Percentiles rank a stretch among this genome's conserved stretches.
These are phyloP conservation scores for Mycena rosella DNA, from an alignment of 768 basidiomycete species.

Conservation along the genomic window DNA sequence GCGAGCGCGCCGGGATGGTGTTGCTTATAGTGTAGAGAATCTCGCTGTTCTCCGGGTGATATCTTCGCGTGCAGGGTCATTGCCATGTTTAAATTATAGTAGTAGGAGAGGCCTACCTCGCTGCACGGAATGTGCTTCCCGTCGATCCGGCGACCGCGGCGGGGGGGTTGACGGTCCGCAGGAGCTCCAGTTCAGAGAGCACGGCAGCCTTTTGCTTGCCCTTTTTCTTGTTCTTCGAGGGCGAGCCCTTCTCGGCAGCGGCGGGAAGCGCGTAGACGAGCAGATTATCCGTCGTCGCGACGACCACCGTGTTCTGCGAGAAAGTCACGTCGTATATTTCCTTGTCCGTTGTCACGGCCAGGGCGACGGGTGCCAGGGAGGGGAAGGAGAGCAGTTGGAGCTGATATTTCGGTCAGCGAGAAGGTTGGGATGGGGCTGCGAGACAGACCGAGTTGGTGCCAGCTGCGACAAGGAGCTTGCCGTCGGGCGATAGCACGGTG, in stretches of 20 bases:
- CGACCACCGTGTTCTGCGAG: slow-evolving; percentile 73
- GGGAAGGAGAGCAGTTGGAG: slow-evolving; percentile 78
- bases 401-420: slow-evolving; percentile 48
- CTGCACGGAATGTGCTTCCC: slow-evolving; percentile 74
- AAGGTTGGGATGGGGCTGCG: neutral
- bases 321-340: slow-evolving; percentile 93
- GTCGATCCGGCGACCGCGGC: slow-evolving; percentile 56
- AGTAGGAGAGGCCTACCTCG: slow-evolving; percentile 54
- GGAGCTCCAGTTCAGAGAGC: slow-evolving; percentile 52
- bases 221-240: slow-evolving; percentile 53
- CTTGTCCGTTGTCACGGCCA: slow-evolving; percentile 69
- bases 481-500: slow-evolving; percentile 82
- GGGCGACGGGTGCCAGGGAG: slow-evolving; percentile 61
- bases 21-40: slow-evolving; percentile 82
- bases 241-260: slow-evolving; percentile 25
- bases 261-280: slow-evolving; percentile 71
- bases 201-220: slow-evolving; percentile 57
- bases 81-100: neutral
- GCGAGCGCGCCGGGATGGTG: slow-evolving; percentile 69
- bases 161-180: slow-evolving; percentile 69
- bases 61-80: slow-evolving; percentile 52
- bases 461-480: slow-evolving; percentile 74
- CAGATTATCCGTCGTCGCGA: slow-evolving; percentile 75
- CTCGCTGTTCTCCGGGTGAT: slow-evolving; percentile 63
- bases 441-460: slow-evolving; percentile 76